These are phyloP conservation scores for Herpotrichia juniperi DNA, from an alignment of 2,329 filamentous ascomycete species.

Conservation along the genomic window DNA sequence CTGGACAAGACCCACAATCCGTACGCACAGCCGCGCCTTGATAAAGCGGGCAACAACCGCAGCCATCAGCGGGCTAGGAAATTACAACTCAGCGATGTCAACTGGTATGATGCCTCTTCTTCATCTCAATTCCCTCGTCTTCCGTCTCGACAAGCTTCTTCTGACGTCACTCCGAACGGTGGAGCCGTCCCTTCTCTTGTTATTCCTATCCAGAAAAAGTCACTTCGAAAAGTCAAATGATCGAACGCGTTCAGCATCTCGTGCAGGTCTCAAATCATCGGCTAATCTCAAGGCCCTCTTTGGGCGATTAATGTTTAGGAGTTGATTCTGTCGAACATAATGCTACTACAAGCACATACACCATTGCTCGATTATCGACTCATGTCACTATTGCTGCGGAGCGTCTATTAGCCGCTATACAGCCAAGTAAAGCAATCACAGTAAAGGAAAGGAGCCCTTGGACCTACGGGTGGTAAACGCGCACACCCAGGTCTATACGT, in stretches of 20 bases:
- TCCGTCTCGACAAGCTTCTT: neutral
- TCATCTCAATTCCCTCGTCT: constrained; percentile 19
- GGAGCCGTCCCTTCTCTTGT: constrained; percentile 1
- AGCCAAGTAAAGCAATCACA: neutral
- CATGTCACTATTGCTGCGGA: neutral
- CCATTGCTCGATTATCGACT: neutral
- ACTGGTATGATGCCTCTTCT: constrained; percentile 73
- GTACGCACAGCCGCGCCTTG: constrained; percentile 54
- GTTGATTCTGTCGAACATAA: constrained; percentile 27
- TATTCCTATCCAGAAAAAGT: neutral
- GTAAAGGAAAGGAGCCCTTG: neutral
- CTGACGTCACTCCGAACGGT: neutral
- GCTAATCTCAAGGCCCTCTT: constrained; percentile 35
- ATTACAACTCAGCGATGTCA: constrained; percentile 93
- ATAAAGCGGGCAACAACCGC: constrained; percentile 68
- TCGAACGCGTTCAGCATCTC: neutral
- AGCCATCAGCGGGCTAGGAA: constrained; percentile 84
- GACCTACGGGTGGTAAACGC: neutral
- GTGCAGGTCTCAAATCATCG: neutral
- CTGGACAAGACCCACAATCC: constrained; percentile 50
- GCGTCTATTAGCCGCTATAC: neutral
- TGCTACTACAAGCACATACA: constrained; percentile 17
- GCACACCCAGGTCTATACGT: neutral
- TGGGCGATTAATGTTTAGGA: constrained; percentile 35
- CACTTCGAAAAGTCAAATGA: neutral